These are phyloP conservation scores for Breynia disticha DNA, from an alignment of 441 rosid genomes.

Conservation along the genomic window DNA sequence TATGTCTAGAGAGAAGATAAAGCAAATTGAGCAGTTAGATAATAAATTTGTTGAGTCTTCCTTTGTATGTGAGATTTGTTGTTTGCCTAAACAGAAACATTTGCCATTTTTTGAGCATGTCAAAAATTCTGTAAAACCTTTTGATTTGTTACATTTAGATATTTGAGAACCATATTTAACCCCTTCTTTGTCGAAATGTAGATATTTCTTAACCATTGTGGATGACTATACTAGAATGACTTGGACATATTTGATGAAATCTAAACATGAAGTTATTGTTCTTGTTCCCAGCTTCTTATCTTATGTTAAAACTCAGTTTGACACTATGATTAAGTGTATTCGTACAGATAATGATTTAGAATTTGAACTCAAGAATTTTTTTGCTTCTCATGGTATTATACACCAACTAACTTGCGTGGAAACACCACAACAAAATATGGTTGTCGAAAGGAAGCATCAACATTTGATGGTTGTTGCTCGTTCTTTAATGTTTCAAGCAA, in stretches of 20 bases:
- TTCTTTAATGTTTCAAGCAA: background rate
- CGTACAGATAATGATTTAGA: background rate
- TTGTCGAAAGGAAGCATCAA: background rate
- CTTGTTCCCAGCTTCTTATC: no score
- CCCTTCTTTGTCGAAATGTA: background rate
- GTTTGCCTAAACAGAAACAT: no score
- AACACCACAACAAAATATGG: slow-evolving; percentile 2
- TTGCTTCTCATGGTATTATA: background rate
- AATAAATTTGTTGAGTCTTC: no score
- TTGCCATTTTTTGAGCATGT: no score
- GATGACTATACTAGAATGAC: background rate
- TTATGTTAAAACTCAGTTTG: no score
- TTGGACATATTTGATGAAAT: background rate
- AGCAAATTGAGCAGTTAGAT: no score
- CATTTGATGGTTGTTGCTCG: background rate
- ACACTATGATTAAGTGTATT: background rate
- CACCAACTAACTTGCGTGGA: background rate
- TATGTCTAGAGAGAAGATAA: no score
- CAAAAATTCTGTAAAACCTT: background rate
- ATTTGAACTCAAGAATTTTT: background rate
- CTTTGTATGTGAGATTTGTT: no score
- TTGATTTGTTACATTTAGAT: background rate
- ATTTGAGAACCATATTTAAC: background rate
- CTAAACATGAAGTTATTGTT: no score
- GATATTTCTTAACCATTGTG: background rate